Percentiles rank a stretch among this genome's conserved stretches.
phyloP scores from a whole-genome alignment of 179 eudicot species.

The Actinidia arguta region DNA sequence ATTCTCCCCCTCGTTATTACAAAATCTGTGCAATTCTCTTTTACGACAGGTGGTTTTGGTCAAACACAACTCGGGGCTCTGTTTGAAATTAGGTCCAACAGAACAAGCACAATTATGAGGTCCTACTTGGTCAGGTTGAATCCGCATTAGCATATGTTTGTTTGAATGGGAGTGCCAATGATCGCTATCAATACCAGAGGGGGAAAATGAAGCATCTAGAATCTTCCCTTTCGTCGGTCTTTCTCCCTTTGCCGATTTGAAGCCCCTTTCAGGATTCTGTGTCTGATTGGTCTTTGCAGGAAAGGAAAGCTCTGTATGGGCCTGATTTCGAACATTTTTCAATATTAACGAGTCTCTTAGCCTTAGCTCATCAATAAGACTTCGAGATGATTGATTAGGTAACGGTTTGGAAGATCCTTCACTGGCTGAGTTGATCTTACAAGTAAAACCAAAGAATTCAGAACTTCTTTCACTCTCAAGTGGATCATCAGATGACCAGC shows the following conservation, averaged over 20 bases:
- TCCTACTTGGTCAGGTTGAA: constrained; percentile 33
- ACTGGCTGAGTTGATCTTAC: constrained; percentile 32
- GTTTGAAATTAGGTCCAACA: constrained; percentile 27
- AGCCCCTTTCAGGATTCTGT: constrained; percentile 27
- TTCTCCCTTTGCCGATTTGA: constrained; percentile 38
- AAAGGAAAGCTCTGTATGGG: constrained; percentile 27
- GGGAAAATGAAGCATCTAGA: constrained; percentile 35
- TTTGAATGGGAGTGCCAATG: constrained; percentile 27
- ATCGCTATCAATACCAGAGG: constrained; percentile 32
- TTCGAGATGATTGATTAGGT: constrained; percentile 31
- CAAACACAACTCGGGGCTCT: constrained; percentile 37
- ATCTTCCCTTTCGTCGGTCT: constrained; percentile 37
- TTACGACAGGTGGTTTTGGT: constrained; percentile 31
- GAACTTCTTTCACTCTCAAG: constrained; percentile 50
- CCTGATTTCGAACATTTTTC: constrained; percentile 32
- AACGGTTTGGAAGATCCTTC: constrained; percentile 34
- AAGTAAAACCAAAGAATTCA: constrained; percentile 30
- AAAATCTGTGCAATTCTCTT: constrained; percentile 35
- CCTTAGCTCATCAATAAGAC: constrained; percentile 44
- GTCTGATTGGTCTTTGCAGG: constrained; percentile 18
- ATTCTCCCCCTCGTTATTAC: constrained; percentile 27
- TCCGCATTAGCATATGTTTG: constrained; percentile 28
- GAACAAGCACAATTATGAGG: constrained; percentile 33
- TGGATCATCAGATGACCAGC: constrained; percentile 60
- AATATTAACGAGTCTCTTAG: constrained; percentile 31